Evolutionary conservation across 495 filamentous ascomycete species (phyloP), one percentile per base, ranked within the genome.

Genomic region (Paragyromitra xinjiangensis): DNA sequence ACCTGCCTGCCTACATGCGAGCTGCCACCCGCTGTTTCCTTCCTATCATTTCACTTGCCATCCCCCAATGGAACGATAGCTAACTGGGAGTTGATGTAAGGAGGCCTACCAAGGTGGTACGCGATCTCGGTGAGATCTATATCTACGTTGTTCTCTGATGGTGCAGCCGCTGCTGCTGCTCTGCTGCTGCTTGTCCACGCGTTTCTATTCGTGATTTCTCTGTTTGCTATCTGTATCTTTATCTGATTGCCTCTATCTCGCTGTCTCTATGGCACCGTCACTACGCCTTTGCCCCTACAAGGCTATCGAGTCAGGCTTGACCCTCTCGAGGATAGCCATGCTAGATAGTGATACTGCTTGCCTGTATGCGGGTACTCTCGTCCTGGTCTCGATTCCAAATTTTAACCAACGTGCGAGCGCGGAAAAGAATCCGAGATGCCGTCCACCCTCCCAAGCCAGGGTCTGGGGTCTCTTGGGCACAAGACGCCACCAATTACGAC

Each of bases 381-480:
- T 44, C 67, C 58, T 70, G 61, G 73, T 76, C 68, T 65, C 74
- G 61, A 77, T 72, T 37, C 62, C 44, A 77, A 73, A 76, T 59
- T 65, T 77, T 73, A 77, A 77, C 73, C 58, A 72, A 37, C 62
- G 62, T 76, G 62, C 37, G 16, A 58, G 34, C 34, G 29, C 69
- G 74, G 69, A 77, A 42, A 11, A 77, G 74, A 77, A 77, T 73
- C 74, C 74, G 74, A 77, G 74, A 77, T 77, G 74, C 74, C 74
- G 74, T 51, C 29, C 39, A 29, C 29, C 61, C 22, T 45, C 70
- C 48, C 22, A 65, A 48, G 74, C 63, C 53, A 73, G 71, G 71
- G 62, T 73, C 69, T 73, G 69, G 74, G 53, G 29, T 73, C 34
- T 51, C 51, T 73, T 62, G 40, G 16, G 16, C 48, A 70, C 55